Evolutionary conservation across 1,284 basidiomycete species (phyloP).

Genomic region (Rhodotorula sp.): DNA sequence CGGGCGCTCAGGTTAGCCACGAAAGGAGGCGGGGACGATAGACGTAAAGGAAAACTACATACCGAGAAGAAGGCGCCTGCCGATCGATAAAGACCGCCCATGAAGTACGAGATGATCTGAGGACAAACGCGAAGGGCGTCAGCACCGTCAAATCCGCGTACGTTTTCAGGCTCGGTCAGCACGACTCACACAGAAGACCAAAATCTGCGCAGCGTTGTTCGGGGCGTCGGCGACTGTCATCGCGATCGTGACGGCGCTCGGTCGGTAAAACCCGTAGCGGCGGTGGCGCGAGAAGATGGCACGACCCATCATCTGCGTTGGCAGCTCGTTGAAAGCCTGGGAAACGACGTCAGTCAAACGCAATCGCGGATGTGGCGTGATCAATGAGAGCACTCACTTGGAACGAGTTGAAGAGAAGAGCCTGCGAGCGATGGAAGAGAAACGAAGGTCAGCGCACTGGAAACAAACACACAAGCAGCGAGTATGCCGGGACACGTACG

Average conservation of each 20-base stretch:
- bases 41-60: no score
- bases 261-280: conserved; percentile 76
- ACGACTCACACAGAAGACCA: conserved; percentile 49
- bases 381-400: not conserved
- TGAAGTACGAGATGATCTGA: conserved; percentile 48
- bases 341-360: conserved; percentile 58
- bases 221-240: conserved; percentile 55
- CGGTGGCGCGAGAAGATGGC: conserved; percentile 60
- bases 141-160: no score
- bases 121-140: no score
- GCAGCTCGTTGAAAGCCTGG: conserved; percentile 59
- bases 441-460: no score
- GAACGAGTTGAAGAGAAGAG: conserved; percentile 65
- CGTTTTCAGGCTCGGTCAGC: conserved; percentile 35
- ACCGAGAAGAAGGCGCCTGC: conserved; percentile 55
- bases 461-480: no score
- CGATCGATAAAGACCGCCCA: conserved; percentile 51
- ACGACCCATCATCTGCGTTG: conserved; percentile 63
- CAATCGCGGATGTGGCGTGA: not conserved
- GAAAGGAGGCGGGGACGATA: no score
- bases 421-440: conserved; percentile 38
- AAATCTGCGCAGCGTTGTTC: conserved; percentile 53
- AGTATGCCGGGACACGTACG: conserved; percentile 52
- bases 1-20: no score
- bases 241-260: conserved; percentile 67